These are phyloP conservation scores for Orbilia quercus DNA, from an alignment of 2,329 filamentous ascomycete species.

Conservation along the genomic window DNA sequence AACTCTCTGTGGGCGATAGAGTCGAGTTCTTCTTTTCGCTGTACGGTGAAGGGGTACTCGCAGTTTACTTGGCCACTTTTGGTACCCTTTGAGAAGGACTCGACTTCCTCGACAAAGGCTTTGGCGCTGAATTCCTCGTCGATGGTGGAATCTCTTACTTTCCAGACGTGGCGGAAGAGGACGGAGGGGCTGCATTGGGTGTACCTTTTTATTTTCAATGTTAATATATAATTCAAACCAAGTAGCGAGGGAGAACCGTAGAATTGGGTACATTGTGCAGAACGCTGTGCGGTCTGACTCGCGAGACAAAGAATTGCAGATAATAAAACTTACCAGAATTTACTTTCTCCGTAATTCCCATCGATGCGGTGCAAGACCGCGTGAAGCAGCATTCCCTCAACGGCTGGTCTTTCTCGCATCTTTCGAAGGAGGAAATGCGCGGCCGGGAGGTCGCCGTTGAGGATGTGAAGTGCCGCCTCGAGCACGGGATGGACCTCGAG, in stretches of 20 bases:
- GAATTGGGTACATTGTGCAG: too few species aligned
- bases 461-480: constrained; percentile 67
- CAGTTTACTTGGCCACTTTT: constrained; percentile 3
- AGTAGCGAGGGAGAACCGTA: too few species aligned
- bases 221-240: too few species aligned
- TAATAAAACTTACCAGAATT: constrained; percentile 67
- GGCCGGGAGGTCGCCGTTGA: constrained; percentile 67
- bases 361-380: constrained; percentile 68
- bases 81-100: constrained; percentile 6
- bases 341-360: constrained; percentile 67
- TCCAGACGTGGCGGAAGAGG: constrained; percentile 62
- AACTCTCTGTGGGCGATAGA: constrained; percentile 63
- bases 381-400: constrained; percentile 68
- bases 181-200: constrained; percentile 59
- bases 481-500: constrained; percentile 66
- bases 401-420: constrained; percentile 67
- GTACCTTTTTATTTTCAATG: constrained; percentile 14
- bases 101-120: background rate
- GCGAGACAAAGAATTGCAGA: too few species aligned
- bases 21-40: constrained; percentile 60
- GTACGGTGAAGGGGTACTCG: background rate
- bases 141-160: constrained; percentile 23
- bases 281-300: too few species aligned
- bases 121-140: background rate
- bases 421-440: constrained; percentile 69